phyloP scores from a whole-genome alignment of 345 rosid species.

The Salix koriyanagi region DNA sequence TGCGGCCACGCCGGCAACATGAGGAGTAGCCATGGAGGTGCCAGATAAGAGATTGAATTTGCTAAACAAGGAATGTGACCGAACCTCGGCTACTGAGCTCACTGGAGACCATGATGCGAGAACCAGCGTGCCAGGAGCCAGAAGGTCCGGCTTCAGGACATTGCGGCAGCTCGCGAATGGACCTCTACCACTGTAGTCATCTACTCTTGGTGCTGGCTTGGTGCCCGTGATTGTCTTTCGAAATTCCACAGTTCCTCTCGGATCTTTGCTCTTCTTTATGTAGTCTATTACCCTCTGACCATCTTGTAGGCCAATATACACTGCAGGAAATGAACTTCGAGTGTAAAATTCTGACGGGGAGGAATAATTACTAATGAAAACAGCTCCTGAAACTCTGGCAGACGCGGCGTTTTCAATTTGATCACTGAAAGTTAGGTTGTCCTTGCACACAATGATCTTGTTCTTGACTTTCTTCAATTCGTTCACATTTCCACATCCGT shows the following conservation, averaged over 20 bases:
- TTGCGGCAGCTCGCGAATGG: slow-evolving; percentile 35
- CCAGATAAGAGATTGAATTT: slow-evolving; percentile 39
- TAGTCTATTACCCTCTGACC: slow-evolving; percentile 30
- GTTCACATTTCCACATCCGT: slow-evolving; percentile 21
- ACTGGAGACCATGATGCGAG: slow-evolving; percentile 45
- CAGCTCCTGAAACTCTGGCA: slow-evolving; percentile 33
- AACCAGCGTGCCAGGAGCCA: slow-evolving; percentile 40
- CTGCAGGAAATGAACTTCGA: slow-evolving; percentile 31
- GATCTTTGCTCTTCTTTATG: slow-evolving; percentile 16
- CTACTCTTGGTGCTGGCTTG: slow-evolving; percentile 41
- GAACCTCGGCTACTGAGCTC: slow-evolving; percentile 21
- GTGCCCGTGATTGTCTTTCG: slow-evolving; percentile 29
- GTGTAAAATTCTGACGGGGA: slow-evolving; percentile 19
- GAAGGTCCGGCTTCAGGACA: slow-evolving; percentile 40
- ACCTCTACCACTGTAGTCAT: slow-evolving; percentile 44
- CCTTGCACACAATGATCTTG: slow-evolving; percentile 34
- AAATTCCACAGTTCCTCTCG: slow-evolving; percentile 32
- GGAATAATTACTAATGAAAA: slow-evolving; percentile 23
- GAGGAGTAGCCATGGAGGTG: slow-evolving; percentile 51
- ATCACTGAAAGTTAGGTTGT: slow-evolving; percentile 10
- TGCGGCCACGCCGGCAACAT: slow-evolving; percentile 42
- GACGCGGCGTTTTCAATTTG: slow-evolving; percentile 25
- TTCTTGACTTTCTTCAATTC: slow-evolving; percentile 25
- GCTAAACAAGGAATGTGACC: slow-evolving; percentile 22
- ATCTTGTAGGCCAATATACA: slow-evolving; percentile 19